Conservation (phyloP, 106 monocot species). For the Allium sativum region DNA sequence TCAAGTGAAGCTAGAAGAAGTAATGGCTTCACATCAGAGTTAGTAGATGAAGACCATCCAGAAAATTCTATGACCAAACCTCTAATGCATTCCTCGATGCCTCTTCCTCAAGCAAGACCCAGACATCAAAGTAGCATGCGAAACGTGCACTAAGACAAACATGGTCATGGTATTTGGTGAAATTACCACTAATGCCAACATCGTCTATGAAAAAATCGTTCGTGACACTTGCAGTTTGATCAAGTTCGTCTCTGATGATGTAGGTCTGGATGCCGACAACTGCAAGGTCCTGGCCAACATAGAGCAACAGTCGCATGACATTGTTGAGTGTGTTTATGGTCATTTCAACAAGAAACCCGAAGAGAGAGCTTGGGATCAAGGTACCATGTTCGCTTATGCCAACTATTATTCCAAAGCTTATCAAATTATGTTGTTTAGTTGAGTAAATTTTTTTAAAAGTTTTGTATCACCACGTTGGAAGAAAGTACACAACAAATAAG, state of each 20-base stretch:
- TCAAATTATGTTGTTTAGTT: too few species aligned
- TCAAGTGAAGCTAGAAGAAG: too few species aligned
- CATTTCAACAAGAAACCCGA: too few species aligned
- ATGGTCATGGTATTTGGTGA: slow-evolving; percentile 40
- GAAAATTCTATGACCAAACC: slow-evolving; percentile 39
- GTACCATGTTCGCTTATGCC: too few species aligned
- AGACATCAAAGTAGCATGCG: slow-evolving; percentile 34
- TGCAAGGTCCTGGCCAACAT: too few species aligned
- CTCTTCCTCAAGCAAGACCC: slow-evolving; percentile 34
- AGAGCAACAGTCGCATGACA: too few species aligned
- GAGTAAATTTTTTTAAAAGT: too few species aligned
- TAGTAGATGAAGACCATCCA: slow-evolving; percentile 31
- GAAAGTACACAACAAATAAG: too few species aligned
- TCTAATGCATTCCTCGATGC: slow-evolving; percentile 32
- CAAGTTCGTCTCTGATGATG: slow-evolving; percentile 24
- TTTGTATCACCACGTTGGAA: too few species aligned
- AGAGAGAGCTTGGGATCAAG: too few species aligned
- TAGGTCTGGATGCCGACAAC: slow-evolving; percentile 36
- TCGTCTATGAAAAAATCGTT: slow-evolving; percentile 34
- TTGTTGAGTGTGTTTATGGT: too few species aligned
- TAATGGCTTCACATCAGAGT: slow-evolving; percentile 28
- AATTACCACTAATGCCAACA: slow-evolving; percentile 32
- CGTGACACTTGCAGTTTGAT: slow-evolving; percentile 28
- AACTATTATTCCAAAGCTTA: too few species aligned
- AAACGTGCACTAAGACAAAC: slow-evolving; percentile 39